These are phyloP conservation scores for Physaria fendleri DNA, from an alignment of 345 rosid species.

Conservation along the genomic window DNA sequence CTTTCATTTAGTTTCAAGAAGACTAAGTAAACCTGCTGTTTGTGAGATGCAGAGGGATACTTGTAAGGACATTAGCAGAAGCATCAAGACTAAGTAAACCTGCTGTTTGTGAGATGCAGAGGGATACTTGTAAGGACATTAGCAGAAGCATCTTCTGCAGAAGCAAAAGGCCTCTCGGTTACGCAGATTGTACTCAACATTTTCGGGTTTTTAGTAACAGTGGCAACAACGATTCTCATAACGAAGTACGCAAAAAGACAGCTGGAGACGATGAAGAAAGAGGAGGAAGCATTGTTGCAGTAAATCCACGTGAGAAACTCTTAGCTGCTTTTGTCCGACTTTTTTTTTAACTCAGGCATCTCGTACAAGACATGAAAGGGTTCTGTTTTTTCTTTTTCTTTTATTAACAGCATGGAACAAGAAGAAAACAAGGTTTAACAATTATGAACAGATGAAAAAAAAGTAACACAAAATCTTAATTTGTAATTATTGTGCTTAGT, in stretches of 20 bases:
- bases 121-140: conserved; percentile 69
- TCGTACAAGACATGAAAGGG: conserved; percentile 19
- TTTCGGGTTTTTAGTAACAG: conserved; percentile 63
- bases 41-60: conserved; percentile 63
- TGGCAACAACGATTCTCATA: conserved; percentile 53
- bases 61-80: conserved; percentile 76
- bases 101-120: conserved; percentile 51
- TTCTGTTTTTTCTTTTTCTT: not conserved
- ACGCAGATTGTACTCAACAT: conserved; percentile 70
- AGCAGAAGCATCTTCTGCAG: conserved; percentile 90
- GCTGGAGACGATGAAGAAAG: conserved; percentile 56
- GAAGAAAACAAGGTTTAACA: conserved; percentile 5
- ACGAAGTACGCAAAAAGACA: conserved; percentile 74
- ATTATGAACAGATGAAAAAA: conserved; percentile 10
- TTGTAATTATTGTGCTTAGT: not conserved
- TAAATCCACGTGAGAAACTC: conserved; percentile 28
- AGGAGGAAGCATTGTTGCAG: conserved; percentile 48
- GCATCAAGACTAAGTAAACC: too few species aligned
- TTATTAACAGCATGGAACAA: not conserved
- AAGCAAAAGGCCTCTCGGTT: conserved; percentile 52
- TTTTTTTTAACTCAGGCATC: conserved; percentile 3
- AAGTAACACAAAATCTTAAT: not conserved
- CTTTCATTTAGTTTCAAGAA: not conserved
- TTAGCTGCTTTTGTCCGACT: conserved; percentile 8
- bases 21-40: not conserved